Conservation (phyloP, 768 basidiomycete species). For the Tricholoma flavovirens region DNA sequence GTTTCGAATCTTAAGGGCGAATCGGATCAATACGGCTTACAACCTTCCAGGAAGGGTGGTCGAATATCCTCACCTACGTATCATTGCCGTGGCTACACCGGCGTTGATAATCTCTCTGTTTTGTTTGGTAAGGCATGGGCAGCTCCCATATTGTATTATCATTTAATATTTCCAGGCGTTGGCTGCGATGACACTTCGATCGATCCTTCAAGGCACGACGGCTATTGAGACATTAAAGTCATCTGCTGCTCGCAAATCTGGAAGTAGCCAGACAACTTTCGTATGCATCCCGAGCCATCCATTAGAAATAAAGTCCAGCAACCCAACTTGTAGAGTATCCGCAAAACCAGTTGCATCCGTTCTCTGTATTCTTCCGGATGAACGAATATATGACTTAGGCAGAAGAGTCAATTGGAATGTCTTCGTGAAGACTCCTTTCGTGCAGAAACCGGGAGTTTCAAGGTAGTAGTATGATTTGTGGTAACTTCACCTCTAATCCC, state of each 20-base stretch:
- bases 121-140: slow-evolving; percentile 25
- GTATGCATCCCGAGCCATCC: slow-evolving; percentile 20
- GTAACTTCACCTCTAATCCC: slow-evolving; percentile 2
- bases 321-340: neutral
- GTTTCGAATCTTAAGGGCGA: slow-evolving; percentile 22
- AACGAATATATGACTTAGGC: slow-evolving; percentile 36
- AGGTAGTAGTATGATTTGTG: neutral
- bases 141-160: neutral
- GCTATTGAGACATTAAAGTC: slow-evolving; percentile 23
- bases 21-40: slow-evolving; percentile 7
- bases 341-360: slow-evolving; percentile 3
- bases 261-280: slow-evolving; percentile 8
- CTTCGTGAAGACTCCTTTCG: slow-evolving; percentile 17
- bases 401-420: slow-evolving; percentile 21
- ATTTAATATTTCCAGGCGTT: slow-evolving; percentile 19
- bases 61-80: slow-evolving; percentile 31
- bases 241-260: slow-evolving; percentile 6
- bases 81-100: slow-evolving; percentile 21
- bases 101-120: slow-evolving; percentile 29
- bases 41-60: slow-evolving; percentile 23
- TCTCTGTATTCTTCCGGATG: slow-evolving; percentile 17
- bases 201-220: slow-evolving; percentile 29
- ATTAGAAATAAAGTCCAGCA: neutral
- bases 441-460: slow-evolving; percentile 5
- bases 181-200: slow-evolving; percentile 20